Evolutionary conservation across 176 grass and related monocot species (phyloP).

Genomic region (Luzula sylvatica): DNA sequence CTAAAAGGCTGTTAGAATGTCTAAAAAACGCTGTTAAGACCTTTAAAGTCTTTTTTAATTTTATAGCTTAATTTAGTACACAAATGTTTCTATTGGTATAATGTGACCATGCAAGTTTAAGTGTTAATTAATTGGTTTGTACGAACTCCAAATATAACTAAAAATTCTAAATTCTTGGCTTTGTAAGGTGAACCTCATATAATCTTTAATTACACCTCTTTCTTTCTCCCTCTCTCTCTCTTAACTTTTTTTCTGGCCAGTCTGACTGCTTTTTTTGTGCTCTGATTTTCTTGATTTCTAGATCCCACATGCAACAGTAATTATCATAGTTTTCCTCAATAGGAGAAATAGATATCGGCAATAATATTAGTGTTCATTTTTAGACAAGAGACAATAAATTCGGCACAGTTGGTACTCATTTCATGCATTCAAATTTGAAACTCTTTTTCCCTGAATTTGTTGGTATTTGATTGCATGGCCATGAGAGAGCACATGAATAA

Average conservation of each 20-base stretch:
- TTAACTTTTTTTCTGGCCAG: neutral
- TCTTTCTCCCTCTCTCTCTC: neutral
- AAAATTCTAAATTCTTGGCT: slow-evolving; percentile 3
- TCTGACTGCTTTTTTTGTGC: slow-evolving; percentile 15
- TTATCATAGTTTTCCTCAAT: slow-evolving; percentile 5
- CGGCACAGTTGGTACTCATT: slow-evolving; percentile 13
- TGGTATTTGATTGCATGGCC: neutral
- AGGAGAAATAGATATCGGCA: neutral
- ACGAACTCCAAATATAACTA: slow-evolving; percentile 3
- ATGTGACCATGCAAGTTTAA: slow-evolving; percentile 22
- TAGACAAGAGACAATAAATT: slow-evolving; percentile 35
- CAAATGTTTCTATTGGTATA: slow-evolving; percentile 26
- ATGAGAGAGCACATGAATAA: slow-evolving; percentile 1
- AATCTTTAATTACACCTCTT: neutral
- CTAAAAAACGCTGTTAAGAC: too few relatives aligned
- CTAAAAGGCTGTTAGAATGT: slow-evolving; percentile 16
- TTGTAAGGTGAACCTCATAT: neutral
- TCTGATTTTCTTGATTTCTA: slow-evolving; percentile 9
- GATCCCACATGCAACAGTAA: slow-evolving; percentile 11
- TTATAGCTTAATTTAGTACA: slow-evolving; percentile 17
- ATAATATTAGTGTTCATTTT: slow-evolving; percentile 18
- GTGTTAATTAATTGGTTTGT: slow-evolving; percentile 5
- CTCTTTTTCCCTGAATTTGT: neutral
- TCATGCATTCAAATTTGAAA: neutral
- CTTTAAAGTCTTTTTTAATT: slow-evolving; percentile 29